Evolutionary conservation across 2,329 filamentous ascomycete genomes (phyloP).

Genomic region (Pestalotiopsis sp.): DNA sequence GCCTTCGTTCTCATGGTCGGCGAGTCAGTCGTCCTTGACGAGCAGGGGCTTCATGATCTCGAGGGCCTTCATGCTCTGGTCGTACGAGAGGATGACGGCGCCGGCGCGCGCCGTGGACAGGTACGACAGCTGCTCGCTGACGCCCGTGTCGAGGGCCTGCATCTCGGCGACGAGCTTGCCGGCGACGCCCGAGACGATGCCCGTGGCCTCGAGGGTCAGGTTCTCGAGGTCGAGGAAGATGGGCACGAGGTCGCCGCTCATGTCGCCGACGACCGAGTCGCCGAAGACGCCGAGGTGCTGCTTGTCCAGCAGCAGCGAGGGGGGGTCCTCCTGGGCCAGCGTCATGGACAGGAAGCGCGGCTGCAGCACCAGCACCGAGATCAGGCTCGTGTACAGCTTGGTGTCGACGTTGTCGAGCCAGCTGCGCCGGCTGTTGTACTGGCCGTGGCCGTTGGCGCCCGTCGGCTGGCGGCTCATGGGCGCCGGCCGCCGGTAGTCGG

Average conservation of each 20-base stretch:
- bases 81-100: slow-evolving; percentile 79
- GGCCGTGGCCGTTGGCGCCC: slow-evolving; percentile 16
- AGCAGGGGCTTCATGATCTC: slow-evolving; percentile 62
- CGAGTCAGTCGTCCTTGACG: slow-evolving; percentile 28
- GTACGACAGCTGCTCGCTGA: slow-evolving; percentile 79
- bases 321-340: slow-evolving; percentile 70
- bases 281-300: slow-evolving; percentile 65
- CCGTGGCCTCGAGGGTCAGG: slow-evolving; percentile 83
- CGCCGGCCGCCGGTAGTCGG: slow-evolving; percentile 33
- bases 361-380: slow-evolving; percentile 59
- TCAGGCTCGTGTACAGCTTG: slow-evolving; percentile 62
- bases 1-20: neutral
- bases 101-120: slow-evolving; percentile 86
- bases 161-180: slow-evolving; percentile 77
- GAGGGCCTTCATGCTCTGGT: slow-evolving; percentile 73
- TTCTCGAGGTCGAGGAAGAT: slow-evolving; percentile 84
- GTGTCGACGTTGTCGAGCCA: slow-evolving; percentile 64
- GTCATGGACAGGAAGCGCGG: slow-evolving; percentile 75
- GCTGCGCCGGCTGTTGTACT: slow-evolving; percentile 27
- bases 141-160: slow-evolving; percentile 40
- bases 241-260: slow-evolving; percentile 72
- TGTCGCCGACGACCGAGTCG: slow-evolving; percentile 74
- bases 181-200: slow-evolving; percentile 93
- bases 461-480: slow-evolving; percentile 36
- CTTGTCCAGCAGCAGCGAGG: slow-evolving; percentile 72